Evolutionary conservation across 176 grass and related monocot species (phyloP), one percentile per base, ranked within the genome.

Genomic region (Avena atlantica): DNA sequence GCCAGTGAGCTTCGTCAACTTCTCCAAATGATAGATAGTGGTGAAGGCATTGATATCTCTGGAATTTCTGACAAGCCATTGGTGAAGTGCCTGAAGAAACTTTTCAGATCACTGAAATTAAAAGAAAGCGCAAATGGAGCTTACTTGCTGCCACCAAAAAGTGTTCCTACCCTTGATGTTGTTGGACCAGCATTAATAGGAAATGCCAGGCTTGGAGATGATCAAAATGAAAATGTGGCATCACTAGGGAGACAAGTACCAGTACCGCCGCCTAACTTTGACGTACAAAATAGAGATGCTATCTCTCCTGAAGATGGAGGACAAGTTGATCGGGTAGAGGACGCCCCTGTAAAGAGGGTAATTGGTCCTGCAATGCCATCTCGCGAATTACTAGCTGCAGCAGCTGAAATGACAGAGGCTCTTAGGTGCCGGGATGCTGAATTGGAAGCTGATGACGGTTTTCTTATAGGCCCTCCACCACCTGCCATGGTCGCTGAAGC

Each of bases 341-440:
- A 98, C 86, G 17, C 57, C 62, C 87, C 88, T 81, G 88, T 86
- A 86, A 90, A 66, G 85, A 95, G 96, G 90, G 27, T 96, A 59
- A 94, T 98, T 90, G 96, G 96, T 76, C 93, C 93, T 84, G 93
- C 93, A 91, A 98, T 96, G 96, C 96, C 96, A 83, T 98, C 96
- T 85, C 90, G 90, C 48, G 96, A 98, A 76, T 89, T 98, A 83
- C 59, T 96, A 79, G 92, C 87, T 80, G 96, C 96, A 69, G 96
- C 93, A 79, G 96, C 96, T 83, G 92, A 98, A 92, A 90, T 98
- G 86, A 98, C 90, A 31, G 88, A 98, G 78, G 96, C 96, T 87
- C 92, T 98, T 84, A 94, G 89, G 87, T 91, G 76, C 76, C 50
- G 82, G 82, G 93, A 96, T 85, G 93, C 93, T 82, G 93, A 98